These are phyloP conservation scores for Dictyostelium brefeldianum DNA, from an alignment of 78 protist genomes.

Conservation along the genomic window DNA sequence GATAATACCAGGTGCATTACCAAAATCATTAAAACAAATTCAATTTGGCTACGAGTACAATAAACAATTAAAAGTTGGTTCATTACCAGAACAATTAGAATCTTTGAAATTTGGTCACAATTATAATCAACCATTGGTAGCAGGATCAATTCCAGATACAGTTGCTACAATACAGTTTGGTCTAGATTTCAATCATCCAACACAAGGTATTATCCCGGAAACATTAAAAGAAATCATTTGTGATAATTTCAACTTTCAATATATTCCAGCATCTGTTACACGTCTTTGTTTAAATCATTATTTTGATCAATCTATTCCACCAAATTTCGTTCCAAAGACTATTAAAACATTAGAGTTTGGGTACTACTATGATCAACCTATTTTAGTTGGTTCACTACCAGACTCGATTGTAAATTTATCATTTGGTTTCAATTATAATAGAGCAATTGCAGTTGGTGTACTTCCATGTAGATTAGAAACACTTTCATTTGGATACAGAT, in stretches of 20 bases:
- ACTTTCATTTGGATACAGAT: neutral
- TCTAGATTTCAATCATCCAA: neutral
- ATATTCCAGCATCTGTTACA: neutral
- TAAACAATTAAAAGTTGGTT: neutral
- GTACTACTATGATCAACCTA: neutral
- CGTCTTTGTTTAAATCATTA: neutral
- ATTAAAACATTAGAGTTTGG: conserved; percentile 28
- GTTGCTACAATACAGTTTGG: neutral
- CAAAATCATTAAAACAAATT: neutral
- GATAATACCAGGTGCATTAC: conserved; percentile 17
- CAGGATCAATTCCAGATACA: neutral
- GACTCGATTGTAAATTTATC: neutral
- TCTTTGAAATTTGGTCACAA: neutral
- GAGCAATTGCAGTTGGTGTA: neutral
- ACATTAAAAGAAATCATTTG: neutral
- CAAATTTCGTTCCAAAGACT: neutral
- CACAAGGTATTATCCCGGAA: neutral
- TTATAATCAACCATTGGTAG: neutral
- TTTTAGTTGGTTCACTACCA: neutral
- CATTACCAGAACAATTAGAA: neutral
- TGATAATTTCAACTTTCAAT: neutral
- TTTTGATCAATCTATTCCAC: conserved; percentile 11
- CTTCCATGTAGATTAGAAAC: neutral
- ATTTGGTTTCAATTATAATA: neutral
- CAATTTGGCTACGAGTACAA: conserved; percentile 51